A percentile compares a stretch with the other conserved stretches of the same genome.
These are phyloP conservation scores for Starmera amethionina DNA, from an alignment of 805 yeast genomes.

Conservation along the genomic window DNA sequence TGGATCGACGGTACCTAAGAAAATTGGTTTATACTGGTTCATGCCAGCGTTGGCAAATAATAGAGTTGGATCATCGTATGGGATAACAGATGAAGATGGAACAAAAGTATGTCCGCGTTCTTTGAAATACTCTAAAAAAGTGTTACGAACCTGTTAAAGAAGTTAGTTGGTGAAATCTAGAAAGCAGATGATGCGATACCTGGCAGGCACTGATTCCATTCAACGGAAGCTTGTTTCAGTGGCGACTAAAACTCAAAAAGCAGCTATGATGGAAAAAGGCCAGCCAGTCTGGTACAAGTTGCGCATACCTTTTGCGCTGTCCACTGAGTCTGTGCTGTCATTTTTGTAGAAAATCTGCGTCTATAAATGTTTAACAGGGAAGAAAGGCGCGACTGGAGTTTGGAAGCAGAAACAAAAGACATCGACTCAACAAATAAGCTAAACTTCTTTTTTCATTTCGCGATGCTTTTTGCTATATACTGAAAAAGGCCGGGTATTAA, in stretches of 20 bases:
- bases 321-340: constrained; percentile 22
- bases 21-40: constrained; percentile 98
- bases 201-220: too few relatives aligned
- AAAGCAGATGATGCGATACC: background rate
- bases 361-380: too few relatives aligned
- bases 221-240: background rate
- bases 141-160: constrained; percentile 50
- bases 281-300: background rate
- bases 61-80: constrained; percentile 96
- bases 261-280: background rate
- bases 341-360: constrained; percentile 3
- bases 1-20: constrained; percentile 96
- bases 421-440: constrained; percentile 2
- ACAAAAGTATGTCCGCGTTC: constrained; percentile 67
- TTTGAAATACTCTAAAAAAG: constrained; percentile 77
- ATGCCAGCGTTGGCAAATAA: constrained; percentile 98
- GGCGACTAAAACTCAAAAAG: background rate
- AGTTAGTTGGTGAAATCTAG: background rate
- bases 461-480: too few relatives aligned
- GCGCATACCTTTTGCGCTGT: constrained; percentile 18
- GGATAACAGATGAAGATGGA: constrained; percentile 90
- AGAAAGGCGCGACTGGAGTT: too few relatives aligned
- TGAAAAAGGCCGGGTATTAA: too few relatives aligned
- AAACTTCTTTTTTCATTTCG: too few relatives aligned
- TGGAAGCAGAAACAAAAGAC: constrained; percentile 1